phyloP scores from a whole-genome alignment of 2,329 filamentous ascomycete species.

The Neurospora sp. region DNA sequence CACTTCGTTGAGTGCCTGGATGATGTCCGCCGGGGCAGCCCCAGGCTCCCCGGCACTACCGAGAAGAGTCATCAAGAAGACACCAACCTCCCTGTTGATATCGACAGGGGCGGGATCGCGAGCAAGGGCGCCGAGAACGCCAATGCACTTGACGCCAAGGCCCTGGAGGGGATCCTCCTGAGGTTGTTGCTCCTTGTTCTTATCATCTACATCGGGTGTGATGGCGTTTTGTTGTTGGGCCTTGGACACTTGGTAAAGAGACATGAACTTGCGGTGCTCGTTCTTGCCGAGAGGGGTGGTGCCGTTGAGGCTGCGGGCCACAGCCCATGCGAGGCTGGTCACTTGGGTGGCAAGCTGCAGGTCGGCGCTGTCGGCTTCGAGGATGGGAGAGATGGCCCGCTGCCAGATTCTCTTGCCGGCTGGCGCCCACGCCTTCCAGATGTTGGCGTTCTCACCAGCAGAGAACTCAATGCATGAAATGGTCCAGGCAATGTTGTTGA shows the following conservation, averaged over 20 bases:
- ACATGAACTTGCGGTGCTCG: slow-evolving; percentile 54
- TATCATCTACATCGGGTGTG: slow-evolving; percentile 11
- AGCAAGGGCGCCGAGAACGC: slow-evolving; percentile 54
- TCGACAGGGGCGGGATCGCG: slow-evolving; percentile 40
- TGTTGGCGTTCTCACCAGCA: slow-evolving; percentile 38
- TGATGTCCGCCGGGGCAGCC: slow-evolving; percentile 42
- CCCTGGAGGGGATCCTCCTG: slow-evolving; percentile 48
- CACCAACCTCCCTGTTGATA: slow-evolving; percentile 52
- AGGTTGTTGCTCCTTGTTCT: slow-evolving; percentile 10
- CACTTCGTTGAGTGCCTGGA: slow-evolving; percentile 56
- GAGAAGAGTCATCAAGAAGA: slow-evolving; percentile 50
- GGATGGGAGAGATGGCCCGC: slow-evolving; percentile 43
- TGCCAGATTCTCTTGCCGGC: slow-evolving; percentile 47
- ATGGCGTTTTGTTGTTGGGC: slow-evolving; percentile 17
- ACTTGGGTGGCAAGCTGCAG: slow-evolving; percentile 51
- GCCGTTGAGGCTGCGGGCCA: slow-evolving; percentile 45
- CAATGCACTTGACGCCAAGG: slow-evolving; percentile 56
- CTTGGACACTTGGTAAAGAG: slow-evolving; percentile 52
- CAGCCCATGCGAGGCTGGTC: slow-evolving; percentile 55
- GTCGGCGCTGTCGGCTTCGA: slow-evolving; percentile 52
- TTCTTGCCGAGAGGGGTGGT: slow-evolving; percentile 36
- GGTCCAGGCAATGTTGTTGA: slow-evolving; percentile 61
- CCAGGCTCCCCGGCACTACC: slow-evolving; percentile 38
- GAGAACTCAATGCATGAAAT: slow-evolving; percentile 51
- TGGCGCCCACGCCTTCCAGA: slow-evolving; percentile 45